Conservation (phyloP, 2,329 filamentous ascomycete genomes). For the Fusarium sp. region DNA sequence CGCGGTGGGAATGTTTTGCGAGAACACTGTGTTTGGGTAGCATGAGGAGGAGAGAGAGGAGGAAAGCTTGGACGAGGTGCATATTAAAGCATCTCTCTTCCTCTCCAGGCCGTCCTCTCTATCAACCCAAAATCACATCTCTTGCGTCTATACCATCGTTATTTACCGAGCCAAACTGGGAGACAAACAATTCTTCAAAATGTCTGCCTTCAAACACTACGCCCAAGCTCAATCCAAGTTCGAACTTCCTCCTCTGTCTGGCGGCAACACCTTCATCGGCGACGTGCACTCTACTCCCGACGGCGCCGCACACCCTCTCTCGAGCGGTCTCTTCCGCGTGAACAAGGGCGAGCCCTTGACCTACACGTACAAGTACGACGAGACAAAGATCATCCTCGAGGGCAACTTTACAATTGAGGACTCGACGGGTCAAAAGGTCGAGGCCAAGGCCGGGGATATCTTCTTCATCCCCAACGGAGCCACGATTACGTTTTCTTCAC, state of each 20-base stretch:
- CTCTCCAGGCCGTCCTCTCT: background rate
- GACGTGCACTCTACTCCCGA: slow-evolving; percentile 67
- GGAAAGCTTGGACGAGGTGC: background rate
- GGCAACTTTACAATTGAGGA: slow-evolving; percentile 72
- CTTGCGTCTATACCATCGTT: background rate
- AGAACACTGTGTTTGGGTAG: background rate
- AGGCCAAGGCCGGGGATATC: slow-evolving; percentile 69
- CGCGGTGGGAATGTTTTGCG: background rate
- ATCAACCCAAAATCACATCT: slow-evolving; percentile 7
- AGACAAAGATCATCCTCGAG: slow-evolving; percentile 78
- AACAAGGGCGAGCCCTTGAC: slow-evolving; percentile 73
- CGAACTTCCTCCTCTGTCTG: slow-evolving; percentile 71
- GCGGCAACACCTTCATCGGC: slow-evolving; percentile 73
- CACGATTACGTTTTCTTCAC: slow-evolving; percentile 72
- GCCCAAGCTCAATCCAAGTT: slow-evolving; percentile 66
- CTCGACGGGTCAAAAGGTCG: slow-evolving; percentile 66
- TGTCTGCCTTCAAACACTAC: slow-evolving; percentile 61
- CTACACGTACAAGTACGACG: slow-evolving; percentile 75
- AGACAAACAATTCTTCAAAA: slow-evolving; percentile 32
- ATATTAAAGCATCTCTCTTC: slow-evolving; percentile 24
- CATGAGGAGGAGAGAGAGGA: slow-evolving; percentile 1
- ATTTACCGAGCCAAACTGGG: background rate
- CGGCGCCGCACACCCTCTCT: slow-evolving; percentile 67
- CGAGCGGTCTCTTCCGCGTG: slow-evolving; percentile 71
- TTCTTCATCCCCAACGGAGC: slow-evolving; percentile 74